phyloP scores from a whole-genome alignment of 163 green algal genomes.

The Smithsoniella earleae region DNA sequence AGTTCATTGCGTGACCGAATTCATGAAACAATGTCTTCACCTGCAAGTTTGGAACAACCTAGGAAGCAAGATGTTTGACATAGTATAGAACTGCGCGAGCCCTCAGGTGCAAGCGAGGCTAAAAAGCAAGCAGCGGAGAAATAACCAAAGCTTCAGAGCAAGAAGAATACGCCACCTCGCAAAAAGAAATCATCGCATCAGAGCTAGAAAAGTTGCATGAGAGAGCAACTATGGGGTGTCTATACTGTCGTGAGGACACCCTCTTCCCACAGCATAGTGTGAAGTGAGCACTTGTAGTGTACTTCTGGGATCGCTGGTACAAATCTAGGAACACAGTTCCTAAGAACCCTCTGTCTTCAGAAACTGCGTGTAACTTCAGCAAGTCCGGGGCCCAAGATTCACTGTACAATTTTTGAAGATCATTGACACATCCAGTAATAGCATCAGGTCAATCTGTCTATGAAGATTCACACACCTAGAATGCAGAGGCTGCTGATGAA shows the following conservation, averaged over 20 bases:
- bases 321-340: slow-evolving; percentile 26
- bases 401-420: no score
- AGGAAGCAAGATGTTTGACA: no score
- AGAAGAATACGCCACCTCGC: no score
- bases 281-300: background rate
- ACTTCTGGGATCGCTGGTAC: background rate
- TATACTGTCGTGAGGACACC: background rate
- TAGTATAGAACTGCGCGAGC: no score
- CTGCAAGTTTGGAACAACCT: no score
- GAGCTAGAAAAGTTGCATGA: slow-evolving; percentile 6
- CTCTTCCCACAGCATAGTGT: slow-evolving; percentile 7
- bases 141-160: no score
- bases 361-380: background rate
- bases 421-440: no score
- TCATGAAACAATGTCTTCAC: slow-evolving; percentile 30
- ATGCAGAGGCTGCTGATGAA: background rate
- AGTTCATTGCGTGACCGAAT: slow-evolving; percentile 21
- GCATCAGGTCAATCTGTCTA: no score
- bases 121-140: no score
- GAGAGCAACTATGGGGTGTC: background rate
- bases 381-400: slow-evolving; percentile 7
- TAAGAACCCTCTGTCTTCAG: background rate
- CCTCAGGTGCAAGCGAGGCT: no score
- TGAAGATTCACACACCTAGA: no score
- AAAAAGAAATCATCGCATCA: background rate